Evolutionary conservation across 768 basidiomycete species (phyloP), one percentile per base, ranked within the genome.

Genomic region (Nidularia pulvinata): DNA sequence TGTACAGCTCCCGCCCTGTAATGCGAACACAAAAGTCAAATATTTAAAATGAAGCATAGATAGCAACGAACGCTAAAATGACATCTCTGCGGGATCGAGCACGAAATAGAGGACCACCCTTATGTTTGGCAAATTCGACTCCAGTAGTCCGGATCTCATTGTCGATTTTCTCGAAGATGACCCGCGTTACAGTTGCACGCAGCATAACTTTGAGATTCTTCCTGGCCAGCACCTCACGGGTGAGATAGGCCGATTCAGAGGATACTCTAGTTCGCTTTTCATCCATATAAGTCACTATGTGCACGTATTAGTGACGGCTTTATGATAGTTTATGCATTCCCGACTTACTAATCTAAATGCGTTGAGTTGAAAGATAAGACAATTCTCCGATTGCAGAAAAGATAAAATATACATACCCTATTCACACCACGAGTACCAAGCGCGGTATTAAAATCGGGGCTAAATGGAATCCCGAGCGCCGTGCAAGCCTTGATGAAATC

Each of bases 181-280:
- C 65, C 33, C 75, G 80, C 10, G 84, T 87, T 3, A 81, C 86
- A 6, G 75, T 75, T 0, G 85, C 81, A 47, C 76, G 68, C 19
- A 80, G 77, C 2, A 78, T 78, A 16, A 91, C 80, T 32, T 73
- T 85, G 25, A 91, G 73, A 57, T 91, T 91, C 5, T 81, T 81
- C 39, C 89, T 75, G 4, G 75, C 72, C 5, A 90, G 75, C 3
- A 89, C 88, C 0, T 83, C 74, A 1, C 76, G 67, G 0, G 86
- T 89, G 34, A 91, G 77, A 61, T 90, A 91, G 0, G 85, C 86
- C 1, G 77, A 69, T 61, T 89, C 86, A 1, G 84, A 75, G 1
- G 87, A 84, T 5, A 85, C 84, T 0, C 89, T 80, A 51, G 70
- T 68, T 33, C 75, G 74, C 9, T 72, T 74, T 34, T 71, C 53